Base-by-base conservation (phyloP, 345 rosid genomes). In the Corymbia maculata region DNA sequence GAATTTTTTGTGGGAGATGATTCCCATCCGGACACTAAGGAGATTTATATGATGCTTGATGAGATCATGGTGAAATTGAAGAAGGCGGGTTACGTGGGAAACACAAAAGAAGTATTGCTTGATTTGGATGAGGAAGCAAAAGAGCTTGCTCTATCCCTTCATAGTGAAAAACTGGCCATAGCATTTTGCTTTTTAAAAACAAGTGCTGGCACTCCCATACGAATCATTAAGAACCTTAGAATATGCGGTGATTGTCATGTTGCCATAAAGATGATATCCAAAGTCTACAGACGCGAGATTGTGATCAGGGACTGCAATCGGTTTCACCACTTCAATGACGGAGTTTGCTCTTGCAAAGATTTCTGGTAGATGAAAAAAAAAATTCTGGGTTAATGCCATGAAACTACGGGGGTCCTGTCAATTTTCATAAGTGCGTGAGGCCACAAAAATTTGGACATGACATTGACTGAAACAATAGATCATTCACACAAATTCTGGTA, bases 1-100 rank as follows among this genome's bases (percentile, higher is more conserved):
- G 95, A 94, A 89, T 94, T 94, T 79, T 89, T 92, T n/a, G 95
- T 85, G 30, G 94, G 94, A 86, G 94, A 93, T 53, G 88, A 93
- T 82, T 90, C 93, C 53, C 89, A 90, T 51, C 89, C 92, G 36
- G 94, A 94, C 51, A 90, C 91, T 30, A 88, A n/a, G 55, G 88
- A 70, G 88, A 92, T 90, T 8, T 90, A 90, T 32, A 64, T 75
- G 88, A 92, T 92, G 94, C 92, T 91, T 15, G 88, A 89, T 86
- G 95, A 93, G 94, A 91, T 92, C 64, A 86, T 93, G 92, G 80
- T 86, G 89, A 89, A 86, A 75, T 84, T 94, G 89, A 91, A 91
- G 87, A 88, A 87, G 89, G 94, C 90, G 59, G 94, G 94, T 85
- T 93, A 92, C 86, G 92, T 92, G 79, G 90, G 88, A 30, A 88